phyloP scores from a whole-genome alignment of 352 stramenopile species.

The Phytophthora rubi region DNA sequence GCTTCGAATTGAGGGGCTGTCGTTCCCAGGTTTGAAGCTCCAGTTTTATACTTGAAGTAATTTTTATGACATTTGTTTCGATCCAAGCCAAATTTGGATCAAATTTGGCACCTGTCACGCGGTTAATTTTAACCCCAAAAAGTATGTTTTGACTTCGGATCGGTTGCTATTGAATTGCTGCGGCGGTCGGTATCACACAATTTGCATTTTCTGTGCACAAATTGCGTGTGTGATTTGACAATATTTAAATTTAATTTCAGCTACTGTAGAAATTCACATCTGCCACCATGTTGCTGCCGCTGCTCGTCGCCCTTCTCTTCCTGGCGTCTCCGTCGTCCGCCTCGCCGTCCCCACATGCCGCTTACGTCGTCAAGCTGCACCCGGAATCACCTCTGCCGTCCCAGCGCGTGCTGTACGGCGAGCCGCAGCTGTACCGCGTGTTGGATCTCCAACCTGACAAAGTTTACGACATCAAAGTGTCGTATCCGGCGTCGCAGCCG shows the following conservation, averaged over 20 bases:
- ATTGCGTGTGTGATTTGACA: too few relatives aligned
- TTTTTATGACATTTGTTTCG: not conserved
- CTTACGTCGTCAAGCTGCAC: slow-evolving; percentile 36
- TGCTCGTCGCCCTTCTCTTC: slow-evolving; percentile 13
- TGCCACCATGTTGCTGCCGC: slow-evolving; percentile 1
- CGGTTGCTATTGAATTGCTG: too few relatives aligned
- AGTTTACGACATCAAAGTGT: slow-evolving; percentile 84
- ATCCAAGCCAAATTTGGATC: too few relatives aligned
- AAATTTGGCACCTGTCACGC: too few relatives aligned
- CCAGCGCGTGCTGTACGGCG: slow-evolving; percentile 51
- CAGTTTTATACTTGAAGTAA: too few relatives aligned
- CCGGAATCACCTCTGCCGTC: slow-evolving; percentile 49
- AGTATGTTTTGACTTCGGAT: too few relatives aligned
- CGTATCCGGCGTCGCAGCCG: slow-evolving; percentile 66
- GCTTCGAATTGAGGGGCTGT: not conserved
- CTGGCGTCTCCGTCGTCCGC: not conserved
- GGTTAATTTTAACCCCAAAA: too few relatives aligned
- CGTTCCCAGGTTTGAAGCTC: not conserved
- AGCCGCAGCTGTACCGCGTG: slow-evolving; percentile 61
- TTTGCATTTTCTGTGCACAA: too few relatives aligned
- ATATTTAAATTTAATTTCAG: not conserved
- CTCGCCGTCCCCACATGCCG: not conserved
- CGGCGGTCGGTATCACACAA: too few relatives aligned
- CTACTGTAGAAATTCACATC: not conserved
- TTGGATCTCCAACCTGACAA: slow-evolving; percentile 45